Evolutionary conservation across 495 filamentous ascomycete genomes (phyloP).

Genomic region (Saxophila tyrrhenica): DNA sequence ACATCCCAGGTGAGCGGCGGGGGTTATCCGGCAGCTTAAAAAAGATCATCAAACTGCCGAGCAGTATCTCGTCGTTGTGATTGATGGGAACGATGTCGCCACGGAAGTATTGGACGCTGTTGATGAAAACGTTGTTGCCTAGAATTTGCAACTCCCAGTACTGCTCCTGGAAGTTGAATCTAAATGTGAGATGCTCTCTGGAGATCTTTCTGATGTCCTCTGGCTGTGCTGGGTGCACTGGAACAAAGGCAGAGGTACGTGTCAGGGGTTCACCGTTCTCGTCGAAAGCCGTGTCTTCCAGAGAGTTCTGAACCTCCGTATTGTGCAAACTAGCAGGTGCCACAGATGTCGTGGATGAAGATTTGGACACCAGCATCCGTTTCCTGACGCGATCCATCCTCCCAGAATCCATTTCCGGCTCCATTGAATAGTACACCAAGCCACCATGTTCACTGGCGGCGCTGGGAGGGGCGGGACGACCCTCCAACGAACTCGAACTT

Average conservation of each 20-base stretch:
- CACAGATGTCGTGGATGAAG: conserved; percentile 11
- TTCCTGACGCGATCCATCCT: neutral
- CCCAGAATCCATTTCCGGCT: neutral
- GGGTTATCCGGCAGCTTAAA: conserved; percentile 15
- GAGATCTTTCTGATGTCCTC: conserved; percentile 56
- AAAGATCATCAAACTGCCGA: neutral
- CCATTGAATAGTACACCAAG: conserved; percentile 1
- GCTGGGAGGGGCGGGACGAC: conserved; percentile 14
- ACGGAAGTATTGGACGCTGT: conserved; percentile 54
- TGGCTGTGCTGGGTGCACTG: conserved; percentile 3
- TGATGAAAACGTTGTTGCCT: conserved; percentile 79
- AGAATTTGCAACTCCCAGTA: conserved; percentile 70
- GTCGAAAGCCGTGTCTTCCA: neutral
- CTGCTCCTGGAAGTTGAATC: conserved; percentile 62
- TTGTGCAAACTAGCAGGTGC: conserved; percentile 11
- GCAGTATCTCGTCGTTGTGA: conserved; percentile 60
- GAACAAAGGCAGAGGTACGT: conserved; percentile 4
- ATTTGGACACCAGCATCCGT: conserved; percentile 1
- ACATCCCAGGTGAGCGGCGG: neutral
- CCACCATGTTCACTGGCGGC: conserved; percentile 20
- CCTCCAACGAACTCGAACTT: conserved; percentile 13
- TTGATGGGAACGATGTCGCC: conserved; percentile 53
- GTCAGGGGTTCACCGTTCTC: neutral
- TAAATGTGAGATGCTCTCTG: conserved; percentile 70
- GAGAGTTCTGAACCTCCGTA: neutral